Percentiles rank a stretch among this genome's conserved stretches.
Conservation (phyloP, 805 yeast species). For the Pichia nanzhaoensis region DNA sequence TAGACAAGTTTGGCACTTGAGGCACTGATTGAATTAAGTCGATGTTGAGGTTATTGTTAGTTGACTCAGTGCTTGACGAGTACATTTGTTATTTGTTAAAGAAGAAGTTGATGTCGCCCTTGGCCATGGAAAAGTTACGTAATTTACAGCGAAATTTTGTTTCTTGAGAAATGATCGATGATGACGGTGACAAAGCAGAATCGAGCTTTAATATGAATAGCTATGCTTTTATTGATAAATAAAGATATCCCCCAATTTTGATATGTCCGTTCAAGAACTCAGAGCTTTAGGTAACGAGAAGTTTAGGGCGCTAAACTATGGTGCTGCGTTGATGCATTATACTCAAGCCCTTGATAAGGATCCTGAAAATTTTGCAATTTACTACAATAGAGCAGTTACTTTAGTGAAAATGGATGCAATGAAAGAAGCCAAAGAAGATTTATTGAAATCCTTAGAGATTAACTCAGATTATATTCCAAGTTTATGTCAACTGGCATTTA, state of each 20-base stretch:
- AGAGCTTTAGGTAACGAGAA: constrained; percentile 26
- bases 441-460: constrained; percentile 27
- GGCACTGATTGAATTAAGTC: constrained; percentile 22
- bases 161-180: not conserved
- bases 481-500: constrained; percentile 33
- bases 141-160: not conserved
- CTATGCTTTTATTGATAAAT: too few relatives aligned
- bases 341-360: constrained; percentile 32
- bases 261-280: constrained; percentile 11
- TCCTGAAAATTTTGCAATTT: constrained; percentile 29
- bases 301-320: constrained; percentile 22
- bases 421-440: constrained; percentile 33
- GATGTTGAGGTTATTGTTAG: constrained; percentile 12
- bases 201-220: too few relatives aligned
- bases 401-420: constrained; percentile 30
- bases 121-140: not conserved
- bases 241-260: not conserved
- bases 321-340: constrained; percentile 32
- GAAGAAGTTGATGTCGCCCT: too few relatives aligned
- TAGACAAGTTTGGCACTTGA: constrained; percentile 22
- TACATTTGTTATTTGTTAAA: not conserved
- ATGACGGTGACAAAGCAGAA: too few relatives aligned
- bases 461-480: constrained; percentile 34
- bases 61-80: not conserved
- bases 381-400: constrained; percentile 37